These are phyloP conservation scores for Aspergillus sp. DNA, from an alignment of 2,329 filamentous ascomycete species.

Conservation along the genomic window DNA sequence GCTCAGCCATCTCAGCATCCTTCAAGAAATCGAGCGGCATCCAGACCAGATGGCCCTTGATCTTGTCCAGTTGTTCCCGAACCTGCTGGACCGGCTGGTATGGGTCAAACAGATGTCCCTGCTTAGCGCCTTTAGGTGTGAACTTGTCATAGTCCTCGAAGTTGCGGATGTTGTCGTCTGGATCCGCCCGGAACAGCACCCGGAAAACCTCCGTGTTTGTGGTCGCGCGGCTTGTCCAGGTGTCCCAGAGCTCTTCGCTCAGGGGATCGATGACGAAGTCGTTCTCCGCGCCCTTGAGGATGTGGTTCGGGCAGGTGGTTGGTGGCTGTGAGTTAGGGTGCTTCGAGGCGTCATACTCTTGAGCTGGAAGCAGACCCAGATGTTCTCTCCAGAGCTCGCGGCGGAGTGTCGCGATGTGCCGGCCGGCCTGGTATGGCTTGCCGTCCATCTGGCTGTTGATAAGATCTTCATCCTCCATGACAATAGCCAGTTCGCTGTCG, in stretches of 20 bases:
- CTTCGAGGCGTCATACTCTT: constrained; percentile 56
- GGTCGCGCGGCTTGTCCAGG: constrained; percentile 66
- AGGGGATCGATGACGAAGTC: constrained; percentile 67
- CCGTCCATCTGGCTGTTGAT: constrained; percentile 68
- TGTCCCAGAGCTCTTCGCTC: constrained; percentile 55
- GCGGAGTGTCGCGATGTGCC: constrained; percentile 71
- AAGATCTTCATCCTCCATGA: constrained; percentile 68
- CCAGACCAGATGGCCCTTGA: constrained; percentile 87
- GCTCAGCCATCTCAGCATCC: constrained; percentile 82
- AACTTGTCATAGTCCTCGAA: constrained; percentile 87
- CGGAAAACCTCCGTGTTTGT: constrained; percentile 74
- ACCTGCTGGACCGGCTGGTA: constrained; percentile 67
- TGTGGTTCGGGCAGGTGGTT: constrained; percentile 59
- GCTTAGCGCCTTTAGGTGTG: constrained; percentile 55
- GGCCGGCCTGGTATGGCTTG: constrained; percentile 59
- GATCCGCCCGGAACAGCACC: constrained; percentile 78
- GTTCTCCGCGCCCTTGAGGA: constrained; percentile 62
- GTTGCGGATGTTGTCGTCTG: constrained; percentile 78
- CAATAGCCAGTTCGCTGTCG: constrained; percentile 82
- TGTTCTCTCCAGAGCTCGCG: constrained; percentile 87
- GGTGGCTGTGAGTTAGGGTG: constrained; percentile 72
- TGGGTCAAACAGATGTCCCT: constrained; percentile 79
- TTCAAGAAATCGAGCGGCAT: constrained; percentile 84
- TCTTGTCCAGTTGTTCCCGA: constrained; percentile 63
- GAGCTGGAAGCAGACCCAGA: constrained; percentile 70